Base-by-base conservation (phyloP, 768 basidiomycete species). In the Tephrocybe rancida region DNA sequence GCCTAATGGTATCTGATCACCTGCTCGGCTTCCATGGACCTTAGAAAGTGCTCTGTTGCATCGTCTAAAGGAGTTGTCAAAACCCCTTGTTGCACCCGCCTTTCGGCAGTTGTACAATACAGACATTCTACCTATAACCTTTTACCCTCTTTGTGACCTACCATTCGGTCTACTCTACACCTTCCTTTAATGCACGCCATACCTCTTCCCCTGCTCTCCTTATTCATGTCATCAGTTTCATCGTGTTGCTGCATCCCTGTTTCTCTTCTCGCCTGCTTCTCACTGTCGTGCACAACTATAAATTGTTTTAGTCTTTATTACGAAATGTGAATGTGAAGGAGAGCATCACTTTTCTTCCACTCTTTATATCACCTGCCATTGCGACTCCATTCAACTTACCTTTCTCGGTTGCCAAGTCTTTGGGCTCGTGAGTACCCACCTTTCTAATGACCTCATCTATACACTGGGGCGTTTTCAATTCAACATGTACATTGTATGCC, bases 221-320 rank as follows among this genome's bases (percentile, higher is more conserved):
- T 65, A 62, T 69, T 61, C 63, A 59, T 67, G 64, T 69, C 71
- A 69, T 75, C 74, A 72, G 76, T 73, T 69, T 65, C 66, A 63
- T 69, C 67, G 66, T 68, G 68, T 68, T 74, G 71, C 72, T 67
- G 66, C 70, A 63, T 61, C 35, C 35, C 35, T 16, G 35, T 37
- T 37, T 58, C 64, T 58, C 66, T 48, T 5, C 25, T 59, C 57
- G 30, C 52, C 50, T 51, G 24, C 52, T 37, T 39, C 52, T 62
- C 50, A 50, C 57, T 25, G 57, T 57, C 55, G 30, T 50, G 55
- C 55, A 55, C 49, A 60, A 60, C 49, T 56, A 57, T 59, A 57
- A 57, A 59, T 41, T 52, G 59, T 59, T 53, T 44, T 47, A 44
- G 44, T 56, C 56, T 45, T 48, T 39, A 37, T 49, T 32, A 38